Base-by-base conservation (phyloP, 139 green algal genomes). In the Parachlorella kessleri region DNA sequence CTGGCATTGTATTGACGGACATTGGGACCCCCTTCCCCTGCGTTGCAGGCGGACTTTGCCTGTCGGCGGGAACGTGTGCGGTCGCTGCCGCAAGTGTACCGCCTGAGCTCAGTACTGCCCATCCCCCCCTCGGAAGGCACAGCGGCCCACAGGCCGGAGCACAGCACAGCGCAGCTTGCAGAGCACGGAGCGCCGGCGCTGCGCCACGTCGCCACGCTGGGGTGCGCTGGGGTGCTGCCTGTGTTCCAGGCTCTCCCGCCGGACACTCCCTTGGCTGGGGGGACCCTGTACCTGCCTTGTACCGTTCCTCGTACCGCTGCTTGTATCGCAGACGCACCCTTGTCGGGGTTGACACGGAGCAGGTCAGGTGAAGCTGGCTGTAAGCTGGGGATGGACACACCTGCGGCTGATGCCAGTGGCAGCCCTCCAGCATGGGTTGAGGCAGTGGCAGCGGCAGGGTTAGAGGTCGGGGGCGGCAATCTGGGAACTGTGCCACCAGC, bases 241-340 rank as follows among this genome's bases (percentile, higher is more conserved):
- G 7, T 26, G n/a, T 76, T 70, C 26, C 30, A 26, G n/a, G 33
- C 14, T 7, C 76, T 67, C 4, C 8, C 76, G 3, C 14, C 2
- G 6, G 30, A 21, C 14, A n/a, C 33, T 21, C 21, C 6, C n/a
- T 10, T 81, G 26, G 30, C 23, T 1, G 69, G 68, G 6, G 37
- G 41, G 36, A 24, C 14, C 36, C 37, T 53, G 1, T 81, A 81
- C 54, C 37, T 81, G 76, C 76, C 76, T 9, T 71, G 72, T 33
- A 38, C n/a, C 26, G 33, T 75, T 40, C 39, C 42, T 21, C 40
- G 36, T 41, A 41, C 30, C 70, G 70, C 0, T 0, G 66, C 66
- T 8, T 40, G 70, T 41, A 4, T 26, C 5, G 30, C 70, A n/a
- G 70, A 3, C 30, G 70, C 40, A 32, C 40, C 40, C n/a, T n/a